phyloP scores from a whole-genome alignment of 805 yeast genomes.

The Sungouiozyma ichnusensis region DNA sequence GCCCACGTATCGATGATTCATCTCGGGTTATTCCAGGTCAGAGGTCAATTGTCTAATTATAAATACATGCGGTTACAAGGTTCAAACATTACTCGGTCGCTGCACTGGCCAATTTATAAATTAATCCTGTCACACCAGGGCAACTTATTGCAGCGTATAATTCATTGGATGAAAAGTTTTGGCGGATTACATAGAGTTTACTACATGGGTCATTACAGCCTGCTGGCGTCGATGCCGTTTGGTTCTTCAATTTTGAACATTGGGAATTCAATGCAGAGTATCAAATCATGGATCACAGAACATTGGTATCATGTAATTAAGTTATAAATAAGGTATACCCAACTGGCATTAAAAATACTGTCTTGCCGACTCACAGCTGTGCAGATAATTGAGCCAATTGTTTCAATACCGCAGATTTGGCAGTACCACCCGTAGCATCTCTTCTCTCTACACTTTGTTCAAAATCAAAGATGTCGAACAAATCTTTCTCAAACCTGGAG shows the following conservation, averaged over 20 bases:
- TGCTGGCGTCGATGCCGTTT: conserved; percentile 3
- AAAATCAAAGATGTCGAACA: conserved; percentile 76
- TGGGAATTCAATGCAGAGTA: not conserved
- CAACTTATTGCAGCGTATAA: conserved; percentile 8
- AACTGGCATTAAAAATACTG: no score
- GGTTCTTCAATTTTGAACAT: conserved; percentile 1
- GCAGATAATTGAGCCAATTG: conserved; percentile 42
- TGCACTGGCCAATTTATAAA: conserved; percentile 21
- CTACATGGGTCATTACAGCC: conserved; percentile 20
- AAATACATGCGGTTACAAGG: conserved; percentile 21
- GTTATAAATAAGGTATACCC: no score
- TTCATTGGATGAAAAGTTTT: conserved; percentile 8
- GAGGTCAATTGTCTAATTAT: conserved; percentile 26
- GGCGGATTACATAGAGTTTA: conserved; percentile 8
- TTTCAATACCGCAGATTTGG: conserved; percentile 73
- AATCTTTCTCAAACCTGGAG: conserved; percentile 68
- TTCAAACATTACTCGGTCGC: conserved; percentile 14
- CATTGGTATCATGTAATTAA: no score
- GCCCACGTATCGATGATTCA: conserved; percentile 15
- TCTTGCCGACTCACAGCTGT: conserved; percentile 15
- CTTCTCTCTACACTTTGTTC: conserved; percentile 95
- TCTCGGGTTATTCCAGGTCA: conserved; percentile 22
- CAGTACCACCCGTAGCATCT: conserved; percentile 95
- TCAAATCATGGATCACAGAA: not conserved
- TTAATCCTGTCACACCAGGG: conserved; percentile 19